A percentile compares a stretch with the other conserved stretches of the same genome.
Conservation (phyloP, 495 filamentous ascomycete species). For the Aspergillus biplanus region DNA sequence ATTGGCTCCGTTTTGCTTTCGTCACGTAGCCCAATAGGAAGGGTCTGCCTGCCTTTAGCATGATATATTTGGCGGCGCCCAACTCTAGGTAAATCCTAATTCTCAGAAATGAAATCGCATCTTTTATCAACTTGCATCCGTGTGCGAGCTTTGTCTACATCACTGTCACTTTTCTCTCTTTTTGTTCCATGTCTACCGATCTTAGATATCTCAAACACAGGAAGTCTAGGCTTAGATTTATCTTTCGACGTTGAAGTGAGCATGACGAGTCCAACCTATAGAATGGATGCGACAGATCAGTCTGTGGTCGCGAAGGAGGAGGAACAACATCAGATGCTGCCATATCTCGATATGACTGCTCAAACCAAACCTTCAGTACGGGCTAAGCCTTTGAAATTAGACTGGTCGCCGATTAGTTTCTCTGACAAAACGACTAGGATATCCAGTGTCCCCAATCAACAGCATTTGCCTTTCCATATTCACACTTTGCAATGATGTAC, state of each 20-base stretch:
- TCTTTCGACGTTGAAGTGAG: conserved; percentile 4
- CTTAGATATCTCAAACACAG: not conserved
- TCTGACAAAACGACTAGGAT: conserved; percentile 20
- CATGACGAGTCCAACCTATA: conserved; percentile 24
- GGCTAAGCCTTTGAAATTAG: not conserved
- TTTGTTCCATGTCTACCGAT: not conserved
- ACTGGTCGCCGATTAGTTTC: conserved; percentile 13
- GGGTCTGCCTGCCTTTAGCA: conserved; percentile 1
- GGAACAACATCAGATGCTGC: conserved; percentile 21
- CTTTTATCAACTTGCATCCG: not conserved
- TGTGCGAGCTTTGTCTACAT: not conserved
- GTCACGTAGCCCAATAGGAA: conserved; percentile 5
- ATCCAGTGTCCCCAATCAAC: conserved; percentile 24
- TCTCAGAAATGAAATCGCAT: conserved; percentile 8
- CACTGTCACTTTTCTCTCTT: not conserved
- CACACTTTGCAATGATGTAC: conserved; percentile 47
- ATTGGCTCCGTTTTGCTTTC: conserved; percentile 17
- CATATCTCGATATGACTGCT: conserved; percentile 30
- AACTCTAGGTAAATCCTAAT: conserved; percentile 8
- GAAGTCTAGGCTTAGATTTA: not conserved
- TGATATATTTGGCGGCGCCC: conserved; percentile 23
- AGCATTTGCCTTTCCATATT: conserved; percentile 32
- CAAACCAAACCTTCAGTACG: conserved; percentile 26
- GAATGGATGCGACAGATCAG: conserved; percentile 24
- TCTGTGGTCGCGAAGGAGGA: conserved; percentile 17